Evolutionary conservation across 169 alveolate genomes (phyloP), one percentile per base, ranked within the genome.

Genomic region (Cryptosporidium meleagridis): DNA sequence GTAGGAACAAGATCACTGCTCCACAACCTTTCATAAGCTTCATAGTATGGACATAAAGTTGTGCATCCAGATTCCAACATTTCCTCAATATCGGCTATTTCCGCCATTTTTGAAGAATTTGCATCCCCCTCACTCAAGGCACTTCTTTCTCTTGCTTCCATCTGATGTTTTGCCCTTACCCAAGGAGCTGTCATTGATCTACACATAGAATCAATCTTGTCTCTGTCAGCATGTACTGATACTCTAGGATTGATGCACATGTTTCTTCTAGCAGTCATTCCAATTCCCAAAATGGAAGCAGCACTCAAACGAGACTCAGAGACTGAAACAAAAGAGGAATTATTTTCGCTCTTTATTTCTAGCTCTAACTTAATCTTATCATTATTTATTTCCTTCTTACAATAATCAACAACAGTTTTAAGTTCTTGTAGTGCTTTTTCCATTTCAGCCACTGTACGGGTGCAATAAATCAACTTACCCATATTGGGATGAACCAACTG

Each of bases 381-480:
- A 72, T 72, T 91, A 69, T 85, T 96, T 80, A 84, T 67, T 65
- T 75, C 95, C 39, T 70, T 73, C 18, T 91, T 87, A 53, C 97
- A 92, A 70, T 96, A 96, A 39, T 93, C 95, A 0, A 96, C 92
- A 14, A 97, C 98, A 59, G 92, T 92, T 87, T 95, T 96, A 39
- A 98, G 94, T 91, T 98, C 99, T 69, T 95, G 93, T 4, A 98
- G 95, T 9, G 99, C 98, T 86, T 98, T 98, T 87, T 98, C 99
- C 99, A 98, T 98, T 93, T 98, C 99, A 4, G 98, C 99, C 2
- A 98, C 97, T 29, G 99, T 97, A 26, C 99, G 95, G 37, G 99
- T 96, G 91, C 99, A 97, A 85, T 95, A 97, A 35, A 96, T 92
- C 59, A 97, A 87, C 94, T 96, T 94, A 23, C 95, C 95, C 61